Conservation (phyloP, 202 grass and related monocot species). For the Hordeum pubiflorum region DNA sequence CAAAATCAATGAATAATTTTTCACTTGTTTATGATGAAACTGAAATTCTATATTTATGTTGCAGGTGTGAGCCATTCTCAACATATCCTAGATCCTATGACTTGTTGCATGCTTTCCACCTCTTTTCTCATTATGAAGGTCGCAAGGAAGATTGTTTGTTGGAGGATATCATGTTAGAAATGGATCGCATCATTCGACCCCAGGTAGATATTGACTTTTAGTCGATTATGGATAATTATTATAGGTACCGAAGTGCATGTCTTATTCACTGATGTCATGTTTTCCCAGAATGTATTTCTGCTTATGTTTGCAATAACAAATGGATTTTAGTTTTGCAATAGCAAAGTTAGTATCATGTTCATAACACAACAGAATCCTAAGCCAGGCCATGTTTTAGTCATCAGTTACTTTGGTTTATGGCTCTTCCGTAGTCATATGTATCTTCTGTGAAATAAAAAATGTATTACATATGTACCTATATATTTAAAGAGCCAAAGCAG, state of each 20-base stretch:
- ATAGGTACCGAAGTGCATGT: too few species aligned
- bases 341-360: too few species aligned
- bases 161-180: conserved; percentile 93
- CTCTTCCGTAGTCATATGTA: too few species aligned
- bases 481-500: too few species aligned
- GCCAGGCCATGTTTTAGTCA: too few species aligned
- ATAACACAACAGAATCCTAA: conserved; percentile 1
- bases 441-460: too few species aligned
- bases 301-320: conserved; percentile 13
- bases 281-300: too few species aligned
- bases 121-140: conserved; percentile 71
- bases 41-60: conserved; percentile 21
- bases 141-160: conserved; percentile 51
- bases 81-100: conserved; percentile 95
- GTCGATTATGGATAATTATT: too few species aligned
- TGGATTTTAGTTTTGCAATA: too few species aligned
- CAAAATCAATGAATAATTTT: neutral
- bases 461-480: too few species aligned
- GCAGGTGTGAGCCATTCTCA: conserved; percentile 93
- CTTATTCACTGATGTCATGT: too few species aligned
- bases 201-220: conserved; percentile 48
- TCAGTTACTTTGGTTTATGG: too few species aligned
- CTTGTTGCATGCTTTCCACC: conserved; percentile 67
- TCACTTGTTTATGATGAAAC: conserved; percentile 8
- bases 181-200: conserved; percentile 78